phyloP scores from a whole-genome alignment of 108 stramenopile species.

The Asterionellopsis glacialis region DNA sequence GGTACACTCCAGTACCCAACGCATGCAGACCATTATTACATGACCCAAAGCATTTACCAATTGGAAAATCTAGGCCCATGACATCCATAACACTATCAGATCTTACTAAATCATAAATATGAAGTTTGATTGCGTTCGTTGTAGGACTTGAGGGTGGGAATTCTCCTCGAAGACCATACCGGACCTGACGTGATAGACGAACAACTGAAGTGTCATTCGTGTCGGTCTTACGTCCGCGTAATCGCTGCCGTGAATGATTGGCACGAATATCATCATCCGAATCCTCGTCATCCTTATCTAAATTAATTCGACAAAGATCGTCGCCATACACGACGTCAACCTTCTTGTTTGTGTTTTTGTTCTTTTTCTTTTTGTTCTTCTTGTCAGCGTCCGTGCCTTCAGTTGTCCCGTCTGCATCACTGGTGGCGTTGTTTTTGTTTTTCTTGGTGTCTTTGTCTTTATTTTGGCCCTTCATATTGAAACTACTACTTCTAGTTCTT shows the following conservation, averaged over 20 bases:
- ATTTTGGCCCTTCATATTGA: too few species aligned
- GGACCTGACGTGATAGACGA: constrained; percentile 5
- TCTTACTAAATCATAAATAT: constrained; percentile 71
- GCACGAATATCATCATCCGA: too few species aligned
- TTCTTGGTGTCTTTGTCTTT: too few species aligned
- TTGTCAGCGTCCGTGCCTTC: not conserved
- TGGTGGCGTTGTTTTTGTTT: not conserved
- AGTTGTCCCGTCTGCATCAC: not conserved
- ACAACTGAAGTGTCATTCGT: too few species aligned
- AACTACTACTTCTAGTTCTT: too few species aligned
- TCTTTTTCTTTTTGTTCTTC: not conserved
- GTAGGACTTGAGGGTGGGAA: too few species aligned
- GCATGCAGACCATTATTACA: constrained; percentile 62
- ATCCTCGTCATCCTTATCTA: too few species aligned
- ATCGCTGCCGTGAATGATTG: too few species aligned
- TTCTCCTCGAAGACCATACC: constrained; percentile 5
- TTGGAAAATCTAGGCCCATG: constrained; percentile 64
- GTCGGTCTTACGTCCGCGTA: too few species aligned
- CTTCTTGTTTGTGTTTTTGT: not conserved
- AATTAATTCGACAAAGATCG: too few species aligned
- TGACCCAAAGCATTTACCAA: constrained; percentile 68
- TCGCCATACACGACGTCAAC: too few species aligned
- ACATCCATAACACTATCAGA: constrained; percentile 54
- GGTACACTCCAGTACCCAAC: constrained; percentile 79
- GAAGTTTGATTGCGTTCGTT: constrained; percentile 20